These are phyloP conservation scores for Euptelea pleiosperma DNA, from an alignment of 164 flowering plant species.

Conservation along the genomic window DNA sequence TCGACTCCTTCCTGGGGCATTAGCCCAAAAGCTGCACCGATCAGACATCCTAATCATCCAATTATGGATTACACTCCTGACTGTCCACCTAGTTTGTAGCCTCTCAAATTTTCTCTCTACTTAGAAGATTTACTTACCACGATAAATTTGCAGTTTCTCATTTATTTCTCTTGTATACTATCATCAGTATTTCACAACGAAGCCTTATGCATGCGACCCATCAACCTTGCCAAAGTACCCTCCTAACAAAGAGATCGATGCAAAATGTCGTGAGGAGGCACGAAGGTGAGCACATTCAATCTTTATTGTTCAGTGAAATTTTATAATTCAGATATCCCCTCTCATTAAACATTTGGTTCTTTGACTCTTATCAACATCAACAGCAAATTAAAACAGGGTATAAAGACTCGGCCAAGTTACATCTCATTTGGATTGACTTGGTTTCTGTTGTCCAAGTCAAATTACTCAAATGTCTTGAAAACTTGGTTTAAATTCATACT, in stretches of 20 bases:
- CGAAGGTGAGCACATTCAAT: slow-evolving; percentile 31
- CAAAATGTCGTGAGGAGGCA: slow-evolving; percentile 65
- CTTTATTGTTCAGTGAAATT: background rate
- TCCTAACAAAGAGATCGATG: slow-evolving; percentile 90
- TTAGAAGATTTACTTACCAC: background rate
- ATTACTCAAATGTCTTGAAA: too few species aligned
- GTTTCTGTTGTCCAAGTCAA: background rate
- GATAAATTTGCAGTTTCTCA: background rate
- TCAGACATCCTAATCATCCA: too few species aligned
- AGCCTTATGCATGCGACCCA: slow-evolving; percentile 85
- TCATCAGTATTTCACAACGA: slow-evolving; percentile 70
- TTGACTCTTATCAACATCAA: background rate
- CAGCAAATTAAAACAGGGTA: background rate
- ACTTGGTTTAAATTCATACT: too few species aligned
- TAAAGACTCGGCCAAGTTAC: background rate
- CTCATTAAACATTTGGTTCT: background rate
- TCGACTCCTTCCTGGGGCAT: too few species aligned
- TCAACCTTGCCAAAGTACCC: slow-evolving; percentile 83
- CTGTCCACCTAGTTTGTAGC: too few species aligned
- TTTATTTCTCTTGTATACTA: background rate
- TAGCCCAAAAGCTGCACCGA: too few species aligned
- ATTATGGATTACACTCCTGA: too few species aligned
- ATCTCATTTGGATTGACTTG: background rate
- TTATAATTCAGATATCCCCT: background rate
- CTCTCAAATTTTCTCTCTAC: background rate